Percentiles rank a stretch among this genome's conserved stretches.
Conservation (phyloP, 2,329 filamentous ascomycete species). For the Fusarium sp. region DNA sequence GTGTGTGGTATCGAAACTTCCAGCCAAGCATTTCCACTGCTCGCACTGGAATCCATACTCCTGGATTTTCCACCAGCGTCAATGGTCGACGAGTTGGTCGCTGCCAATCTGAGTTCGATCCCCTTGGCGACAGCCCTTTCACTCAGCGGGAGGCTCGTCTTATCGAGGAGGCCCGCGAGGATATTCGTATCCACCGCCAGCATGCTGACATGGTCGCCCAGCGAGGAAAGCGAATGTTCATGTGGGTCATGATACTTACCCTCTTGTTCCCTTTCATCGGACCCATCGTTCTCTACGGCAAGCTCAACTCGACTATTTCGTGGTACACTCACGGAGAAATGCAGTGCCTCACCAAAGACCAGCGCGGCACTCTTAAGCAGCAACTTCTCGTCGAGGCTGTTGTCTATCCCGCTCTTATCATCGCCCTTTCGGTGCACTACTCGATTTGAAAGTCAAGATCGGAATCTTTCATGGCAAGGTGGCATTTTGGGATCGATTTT, state of each 20-base stretch:
- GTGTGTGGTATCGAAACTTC: slow-evolving; percentile 27
- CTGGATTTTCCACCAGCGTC: slow-evolving; percentile 43
- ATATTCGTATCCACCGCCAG: slow-evolving; percentile 47
- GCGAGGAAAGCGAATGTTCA: slow-evolving; percentile 54
- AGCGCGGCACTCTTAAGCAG: slow-evolving; percentile 48
- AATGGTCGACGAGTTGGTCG: slow-evolving; percentile 25
- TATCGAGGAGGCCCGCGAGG: slow-evolving; percentile 48
- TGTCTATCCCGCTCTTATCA: slow-evolving; percentile 49
- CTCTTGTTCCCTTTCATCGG: slow-evolving; percentile 61
- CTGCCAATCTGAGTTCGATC: slow-evolving; percentile 3
- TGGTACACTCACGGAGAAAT: slow-evolving; percentile 63
- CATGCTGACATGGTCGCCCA: slow-evolving; percentile 45
- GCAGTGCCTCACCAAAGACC: slow-evolving; percentile 50
- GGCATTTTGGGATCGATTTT: slow-evolving; percentile 16
- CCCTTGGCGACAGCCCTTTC: slow-evolving; percentile 42
- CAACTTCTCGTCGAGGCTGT: slow-evolving; percentile 55
- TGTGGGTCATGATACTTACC: slow-evolving; percentile 53
- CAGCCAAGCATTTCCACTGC: slow-evolving; percentile 13
- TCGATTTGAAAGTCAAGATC: slow-evolving; percentile 27
- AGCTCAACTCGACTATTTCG: slow-evolving; percentile 58
- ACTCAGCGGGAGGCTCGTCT: slow-evolving; percentile 47
- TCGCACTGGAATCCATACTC: slow-evolving; percentile 28
- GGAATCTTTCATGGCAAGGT: neutral
- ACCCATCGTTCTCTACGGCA: slow-evolving; percentile 57
- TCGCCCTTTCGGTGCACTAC: slow-evolving; percentile 49